Conservation (phyloP, 164 flowering plant species). For the Buxus sempervirens region DNA sequence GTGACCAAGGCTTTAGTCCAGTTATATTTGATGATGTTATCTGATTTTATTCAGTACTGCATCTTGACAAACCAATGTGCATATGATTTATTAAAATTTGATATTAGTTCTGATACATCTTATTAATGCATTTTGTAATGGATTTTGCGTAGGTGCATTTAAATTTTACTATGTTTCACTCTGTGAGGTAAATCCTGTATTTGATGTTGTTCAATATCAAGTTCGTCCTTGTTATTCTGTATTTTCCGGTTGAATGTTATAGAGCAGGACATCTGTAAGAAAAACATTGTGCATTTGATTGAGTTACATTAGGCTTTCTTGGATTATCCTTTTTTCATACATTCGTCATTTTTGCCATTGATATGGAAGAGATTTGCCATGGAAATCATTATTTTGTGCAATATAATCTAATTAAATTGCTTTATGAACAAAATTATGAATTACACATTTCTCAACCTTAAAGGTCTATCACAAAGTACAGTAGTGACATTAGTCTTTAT, state of each 20-base stretch:
- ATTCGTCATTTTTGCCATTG: no score
- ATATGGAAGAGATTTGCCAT: not conserved
- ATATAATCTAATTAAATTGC: not conserved
- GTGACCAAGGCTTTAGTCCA: not conserved
- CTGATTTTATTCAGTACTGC: not conserved
- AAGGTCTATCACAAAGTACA: not conserved
- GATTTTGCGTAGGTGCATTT: not conserved
- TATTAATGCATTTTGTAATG: not conserved
- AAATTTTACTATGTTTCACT: not conserved
- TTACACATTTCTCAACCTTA: no score
- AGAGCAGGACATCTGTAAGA: not conserved
- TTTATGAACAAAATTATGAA: not conserved
- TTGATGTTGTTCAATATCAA: not conserved
- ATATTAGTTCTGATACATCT: not conserved
- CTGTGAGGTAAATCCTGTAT: not conserved
- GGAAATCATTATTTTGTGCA: not conserved
- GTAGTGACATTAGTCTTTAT: not conserved
- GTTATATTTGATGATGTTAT: not conserved
- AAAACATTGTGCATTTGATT: not conserved
- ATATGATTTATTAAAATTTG: no score
- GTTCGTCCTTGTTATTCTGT: not conserved
- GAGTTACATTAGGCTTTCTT: not conserved
- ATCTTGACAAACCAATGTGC: not conserved
- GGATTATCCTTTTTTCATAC: not conserved
- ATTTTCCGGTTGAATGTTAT: not conserved